Base-by-base conservation (phyloP, 2,329 filamentous ascomycete species). In the Thielaviopsis euricoi region DNA sequence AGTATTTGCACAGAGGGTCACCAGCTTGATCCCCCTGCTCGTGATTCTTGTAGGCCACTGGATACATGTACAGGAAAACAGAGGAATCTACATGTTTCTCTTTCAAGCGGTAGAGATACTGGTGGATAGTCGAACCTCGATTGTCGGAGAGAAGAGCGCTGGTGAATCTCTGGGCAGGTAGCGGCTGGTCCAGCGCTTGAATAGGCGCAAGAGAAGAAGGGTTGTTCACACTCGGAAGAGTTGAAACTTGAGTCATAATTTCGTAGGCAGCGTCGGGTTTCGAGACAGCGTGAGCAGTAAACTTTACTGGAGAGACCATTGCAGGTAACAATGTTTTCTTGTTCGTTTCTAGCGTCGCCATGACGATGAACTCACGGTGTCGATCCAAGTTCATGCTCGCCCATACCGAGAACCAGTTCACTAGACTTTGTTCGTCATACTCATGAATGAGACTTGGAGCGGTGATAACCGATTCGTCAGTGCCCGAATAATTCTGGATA, bases 401-500 rank as follows among this genome's bases (percentile, higher is more conserved):
- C 81, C 80, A 84, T 66, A 72, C 77, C 1, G 76, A 79, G 65
- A 82, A 84, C 76, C 78, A 83, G 61, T 82, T 79, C 10, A 83
- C 73, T 26, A 85, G 68, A 58, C 76, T 81, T 64, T 82, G 77
- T 64, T 85, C 81, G 61, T 84, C 80, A 57, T 79, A 77, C 0
- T 73, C 70, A 58, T 81, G 74, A 52, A 84, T 77, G 1, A 62
- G 66, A 3, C 69, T 63, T 15, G 74, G 73, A 0, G 75, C 76
- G 64, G 73, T 59, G 61, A 60, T 43, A 19, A 60, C 17, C 10
- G n/a, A 46, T 1, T 51, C 25, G 12, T 33, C 55, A n/a, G 25
- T 19, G 51, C 19, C 19, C 22, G 29, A 23, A 29, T 33, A 13
- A 29, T 19, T n/a, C 2, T 6, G 10, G 25, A 52, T 26, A 25